These are phyloP conservation scores for Scheffersomyces parashehatae DNA, from an alignment of 1,139 yeast species.

Conservation along the genomic window DNA sequence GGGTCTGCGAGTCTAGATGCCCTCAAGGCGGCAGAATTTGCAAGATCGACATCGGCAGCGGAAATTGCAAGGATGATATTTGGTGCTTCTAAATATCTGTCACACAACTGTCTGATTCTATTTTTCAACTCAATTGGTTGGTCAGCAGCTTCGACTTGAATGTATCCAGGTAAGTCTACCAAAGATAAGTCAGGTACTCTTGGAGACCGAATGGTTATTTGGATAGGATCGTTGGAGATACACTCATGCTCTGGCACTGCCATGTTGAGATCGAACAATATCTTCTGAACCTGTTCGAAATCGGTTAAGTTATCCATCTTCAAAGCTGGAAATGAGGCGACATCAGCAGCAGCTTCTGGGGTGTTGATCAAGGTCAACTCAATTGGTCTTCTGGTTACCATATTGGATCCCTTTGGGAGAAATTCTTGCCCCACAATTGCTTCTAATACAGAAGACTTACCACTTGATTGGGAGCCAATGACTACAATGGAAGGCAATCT, in stretches of 20 bases:
- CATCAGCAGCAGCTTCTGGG: slow-evolving; percentile 77
- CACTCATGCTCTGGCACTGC: slow-evolving; percentile 88
- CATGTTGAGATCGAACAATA: slow-evolving; percentile 82
- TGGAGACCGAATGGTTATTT: slow-evolving; percentile 86
- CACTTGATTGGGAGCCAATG: slow-evolving; percentile 95
- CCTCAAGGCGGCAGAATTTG: slow-evolving; percentile 89
- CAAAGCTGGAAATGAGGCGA: slow-evolving; percentile 92
- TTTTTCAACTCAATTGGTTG: slow-evolving; percentile 84
- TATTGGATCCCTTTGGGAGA: slow-evolving; percentile 89
- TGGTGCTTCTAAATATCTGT: slow-evolving; percentile 83
- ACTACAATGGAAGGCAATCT: slow-evolving; percentile 94
- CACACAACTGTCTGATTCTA: slow-evolving; percentile 78
- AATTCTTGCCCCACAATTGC: slow-evolving; percentile 94
- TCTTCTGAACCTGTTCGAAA: slow-evolving; percentile 82
- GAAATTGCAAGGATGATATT: slow-evolving; percentile 94
- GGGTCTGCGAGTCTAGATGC: slow-evolving; percentile 96
- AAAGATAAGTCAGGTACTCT: slow-evolving; percentile 90
- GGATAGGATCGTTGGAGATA: slow-evolving; percentile 88
- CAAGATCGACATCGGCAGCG: slow-evolving; percentile 97
- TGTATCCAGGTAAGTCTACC: slow-evolving; percentile 96
- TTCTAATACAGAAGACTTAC: slow-evolving; percentile 92
- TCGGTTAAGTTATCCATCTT: slow-evolving; percentile 81
- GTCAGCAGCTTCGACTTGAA: slow-evolving; percentile 94
- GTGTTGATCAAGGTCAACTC: slow-evolving; percentile 90
- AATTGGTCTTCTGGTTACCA: slow-evolving; percentile 95